Base-by-base conservation (phyloP, 2,329 filamentous ascomycete genomes). In the Aspergillus uvarum region DNA sequence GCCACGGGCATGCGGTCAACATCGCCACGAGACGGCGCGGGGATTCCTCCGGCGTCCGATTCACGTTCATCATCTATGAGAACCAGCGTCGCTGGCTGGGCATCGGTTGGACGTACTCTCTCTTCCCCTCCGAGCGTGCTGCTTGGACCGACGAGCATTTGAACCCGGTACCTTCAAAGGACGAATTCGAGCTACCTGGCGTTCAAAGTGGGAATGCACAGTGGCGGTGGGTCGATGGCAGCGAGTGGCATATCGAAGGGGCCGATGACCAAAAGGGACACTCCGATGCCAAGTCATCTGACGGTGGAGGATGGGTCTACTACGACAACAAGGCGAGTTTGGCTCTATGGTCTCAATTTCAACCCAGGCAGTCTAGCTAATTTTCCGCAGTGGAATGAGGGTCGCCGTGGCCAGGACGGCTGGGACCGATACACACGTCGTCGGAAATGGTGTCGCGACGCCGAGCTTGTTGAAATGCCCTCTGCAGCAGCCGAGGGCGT, bases 101-200 rank as follows among this genome's bases (percentile, higher is more conserved):
- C 1, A 84, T 99, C 12, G 95, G 95, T 0, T 99, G 95, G 93
- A 98, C 95, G 0, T 89, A 89, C 2, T 96, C 89, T 44, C 81
- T 99, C 62, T 92, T 99, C 65, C 88, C 92, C 0, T 96, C 97
- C 70, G 95, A 99, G 73, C 85, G 95, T 47, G 85, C 89, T 1
- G 84, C 93, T 0, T 99, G 95, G 94, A 97, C 95, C 0, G 95
- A 99, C 74, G 95, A 99, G 76, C 92, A 97, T 73, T 85, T 96
- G 58, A 96, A 96, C 63, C 72, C 88, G 0, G 89, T 91, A 3
- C 88, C 91, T 0, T 78, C 88, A 0, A 92, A 89, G 65, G 90
- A 95, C 48, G 84, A 84, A 10, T 91, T 91, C 65, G 82, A 86
- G 59, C 77, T 91, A 2, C 89, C 88, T 0, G 85, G 88, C 61